Base-by-base conservation (phyloP, 2,329 filamentous ascomycete species). In the Xylariaceae sp. region DNA sequence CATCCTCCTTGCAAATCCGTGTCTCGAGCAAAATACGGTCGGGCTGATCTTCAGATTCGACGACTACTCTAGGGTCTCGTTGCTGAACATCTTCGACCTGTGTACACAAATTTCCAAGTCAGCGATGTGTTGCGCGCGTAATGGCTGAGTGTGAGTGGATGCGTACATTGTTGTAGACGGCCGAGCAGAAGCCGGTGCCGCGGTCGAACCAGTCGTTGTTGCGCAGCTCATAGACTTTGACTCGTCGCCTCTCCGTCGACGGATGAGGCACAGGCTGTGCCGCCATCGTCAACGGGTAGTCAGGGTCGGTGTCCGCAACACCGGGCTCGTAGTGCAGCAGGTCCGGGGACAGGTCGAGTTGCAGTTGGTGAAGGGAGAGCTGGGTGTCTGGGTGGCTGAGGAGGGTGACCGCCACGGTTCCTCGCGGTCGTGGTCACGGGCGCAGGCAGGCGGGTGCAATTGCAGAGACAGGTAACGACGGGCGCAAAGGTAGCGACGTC, bases 141-240 rank as follows among this genome's bases (percentile, higher is more conserved):
- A 12, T 38, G 53, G n/a, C 42, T 41, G 51, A 43, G 38, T 40
- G 47, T 50, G 47, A 52, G n/a, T 47, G 19, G 48, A 46, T 31
- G 70, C 88, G 71, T 82, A 94, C 89, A 70, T 85, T 81, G 58
- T 86, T 74, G 59, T 88, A 82, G 59, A 85, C 81, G 44, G 92
- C 91, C 54, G 84, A 89, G 71, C 94, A 97, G 72, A 97, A 97
- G 57, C 94, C 94, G 44, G 94, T 99, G 59, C 94, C 94, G 66
- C 93, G 83, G 75, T 99, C 94, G 70, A 93, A 97, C 94, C 94
- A 99, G 83, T 97, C 94, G 80, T 96, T 96, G 75, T 96, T 91
- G 72, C 90, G 90, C 66, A 99, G 82, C 78, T 97, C 94, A 73
- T 99, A 99, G 70, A 99, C 94, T 80, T 99, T 99, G 73, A 97